Conservation (phyloP, 805 yeast genomes). For the Candida hungchunana region DNA sequence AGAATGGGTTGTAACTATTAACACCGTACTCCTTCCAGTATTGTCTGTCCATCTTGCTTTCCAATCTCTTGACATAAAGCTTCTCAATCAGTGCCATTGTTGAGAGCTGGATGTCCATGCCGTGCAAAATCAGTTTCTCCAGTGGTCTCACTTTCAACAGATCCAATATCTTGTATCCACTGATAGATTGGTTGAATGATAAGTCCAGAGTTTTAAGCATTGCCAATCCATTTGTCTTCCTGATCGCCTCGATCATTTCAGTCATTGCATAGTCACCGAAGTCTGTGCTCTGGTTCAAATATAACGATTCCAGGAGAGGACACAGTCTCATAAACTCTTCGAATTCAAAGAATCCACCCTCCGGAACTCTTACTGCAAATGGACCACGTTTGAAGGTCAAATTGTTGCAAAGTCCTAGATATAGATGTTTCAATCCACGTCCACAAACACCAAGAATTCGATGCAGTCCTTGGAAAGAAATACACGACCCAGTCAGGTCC, state of each 20-base stretch:
- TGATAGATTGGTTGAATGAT: constrained; percentile 20
- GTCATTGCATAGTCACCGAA: constrained; percentile 22
- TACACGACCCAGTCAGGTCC: constrained; percentile 24
- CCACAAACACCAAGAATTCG: constrained; percentile 18
- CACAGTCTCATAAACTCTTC: constrained; percentile 16
- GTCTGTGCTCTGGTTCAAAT: constrained; percentile 23
- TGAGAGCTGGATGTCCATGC: constrained; percentile 17
- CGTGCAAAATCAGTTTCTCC: constrained; percentile 19
- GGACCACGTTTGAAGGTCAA: constrained; percentile 18
- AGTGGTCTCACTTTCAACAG: constrained; percentile 14
- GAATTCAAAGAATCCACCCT: constrained; percentile 20
- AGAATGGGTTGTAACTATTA: constrained; percentile 23
- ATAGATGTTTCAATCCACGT: constrained; percentile 9
- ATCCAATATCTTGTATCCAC: constrained; percentile 23
- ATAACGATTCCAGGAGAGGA: constrained; percentile 17
- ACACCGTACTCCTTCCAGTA: constrained; percentile 24
- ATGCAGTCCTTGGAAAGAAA: constrained; percentile 20
- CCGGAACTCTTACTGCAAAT: constrained; percentile 6
- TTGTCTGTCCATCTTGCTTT: constrained; percentile 18
- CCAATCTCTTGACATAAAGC: constrained; percentile 18
- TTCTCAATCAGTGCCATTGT: constrained; percentile 20
- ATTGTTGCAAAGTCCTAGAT: constrained; percentile 23
- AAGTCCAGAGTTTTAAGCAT: constrained; percentile 19
- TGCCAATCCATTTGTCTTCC: not conserved
- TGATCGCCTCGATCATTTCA: constrained; percentile 14